These are phyloP conservation scores for Pilatotrama ljubarskyi DNA, from an alignment of 768 basidiomycete species.

Conservation along the genomic window DNA sequence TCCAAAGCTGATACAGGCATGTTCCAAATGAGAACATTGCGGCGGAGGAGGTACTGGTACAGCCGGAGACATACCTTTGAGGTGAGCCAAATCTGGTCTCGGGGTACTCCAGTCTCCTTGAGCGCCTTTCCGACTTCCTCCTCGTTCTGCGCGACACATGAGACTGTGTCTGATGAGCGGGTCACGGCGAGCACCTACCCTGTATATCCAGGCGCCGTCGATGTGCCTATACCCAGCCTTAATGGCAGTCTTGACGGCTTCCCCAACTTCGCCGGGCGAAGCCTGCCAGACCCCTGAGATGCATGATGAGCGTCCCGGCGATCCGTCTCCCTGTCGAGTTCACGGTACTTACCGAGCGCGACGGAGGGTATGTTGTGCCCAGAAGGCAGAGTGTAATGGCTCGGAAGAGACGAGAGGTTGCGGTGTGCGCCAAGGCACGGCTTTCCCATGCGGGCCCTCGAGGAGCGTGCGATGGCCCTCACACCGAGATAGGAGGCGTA, in stretches of 20 bases:
- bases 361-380: constrained; percentile 69
- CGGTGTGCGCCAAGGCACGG: constrained; percentile 16
- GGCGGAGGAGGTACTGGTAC: too few species aligned
- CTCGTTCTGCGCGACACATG: constrained; percentile 50
- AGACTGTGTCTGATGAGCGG: neutral
- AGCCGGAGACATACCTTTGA: constrained; percentile 45
- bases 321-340: neutral
- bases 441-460: constrained; percentile 3
- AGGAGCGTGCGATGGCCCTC: neutral
- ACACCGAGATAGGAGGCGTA: constrained; percentile 7
- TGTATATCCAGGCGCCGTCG: constrained; percentile 72
- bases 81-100: constrained; percentile 68
- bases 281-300: constrained; percentile 64
- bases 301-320: neutral
- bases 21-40: too few species aligned
- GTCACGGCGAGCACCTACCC: constrained; percentile 37
- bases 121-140: constrained; percentile 66
- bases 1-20: constrained; percentile 57
- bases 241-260: constrained; percentile 67
- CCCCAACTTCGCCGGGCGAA: constrained; percentile 56
- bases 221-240: constrained; percentile 69
- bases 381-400: constrained; percentile 59
- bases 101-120: constrained; percentile 55
- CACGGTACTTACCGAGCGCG: constrained; percentile 51
- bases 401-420: constrained; percentile 36